Base-by-base conservation (phyloP, 176 grass and related monocot species). In the Typha latifolia region DNA sequence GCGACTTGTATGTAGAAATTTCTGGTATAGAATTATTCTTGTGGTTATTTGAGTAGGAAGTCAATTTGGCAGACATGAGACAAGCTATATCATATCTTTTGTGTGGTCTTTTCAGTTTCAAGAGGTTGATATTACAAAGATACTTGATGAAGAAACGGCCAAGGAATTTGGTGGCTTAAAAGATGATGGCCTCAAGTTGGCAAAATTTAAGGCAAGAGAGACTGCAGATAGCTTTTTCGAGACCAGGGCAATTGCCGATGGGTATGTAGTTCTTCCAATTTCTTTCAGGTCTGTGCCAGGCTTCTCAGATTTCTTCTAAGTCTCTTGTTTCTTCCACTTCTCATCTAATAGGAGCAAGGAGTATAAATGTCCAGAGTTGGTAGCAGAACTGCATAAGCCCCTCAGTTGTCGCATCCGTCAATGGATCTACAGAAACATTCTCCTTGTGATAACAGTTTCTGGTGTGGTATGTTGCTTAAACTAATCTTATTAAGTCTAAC, bases 351-450 rank as follows among this genome's bases (percentile, higher is more conserved):
- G 92, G 51, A 75, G 12, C n/a, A 68, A 82, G 75, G 88, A 70
- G 37, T 86, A 84, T 59, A 84, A 91, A 81, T 96, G 88, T 51
- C 82, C 88, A 23, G 80, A 86, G 16, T 77, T 81, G 67, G 53
- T 86, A 29, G 93, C 85, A 8, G 62, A 80, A 75, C 81, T 86
- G 59, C 79, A 83, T 65, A 82, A 82, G 76, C 81, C 91, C 12
- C 62, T 84, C 23, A 32, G 29, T 48, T 96, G 91, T 67, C 70
- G 51, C 66, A 20, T 79, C 16, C 70, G 37, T 43, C 91, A 85
- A 62, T 96, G 91, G 92, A 69, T 91, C 18, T 32, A 65, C 70
- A 80, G 66, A 66, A 83, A 91, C 75, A 71, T 78, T 43, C 14
- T 78, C 18, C 67, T 20, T 66, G 12, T 91, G n/a, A 14, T 32